phyloP scores from a whole-genome alignment of 1,284 basidiomycete species.

The Apiotrichum montevideense region DNA sequence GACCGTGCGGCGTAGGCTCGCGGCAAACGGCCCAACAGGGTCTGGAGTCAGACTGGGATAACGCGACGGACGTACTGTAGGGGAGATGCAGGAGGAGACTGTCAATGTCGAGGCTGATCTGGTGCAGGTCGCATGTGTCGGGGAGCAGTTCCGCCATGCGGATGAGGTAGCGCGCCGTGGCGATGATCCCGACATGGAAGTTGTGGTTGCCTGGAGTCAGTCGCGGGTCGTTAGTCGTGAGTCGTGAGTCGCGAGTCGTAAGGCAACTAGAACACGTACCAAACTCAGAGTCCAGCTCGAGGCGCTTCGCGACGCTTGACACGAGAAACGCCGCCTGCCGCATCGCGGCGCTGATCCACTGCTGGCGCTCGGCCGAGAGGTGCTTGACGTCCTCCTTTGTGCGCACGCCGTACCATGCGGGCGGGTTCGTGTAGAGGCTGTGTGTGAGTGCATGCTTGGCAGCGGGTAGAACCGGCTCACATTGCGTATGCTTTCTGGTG shows the following conservation, averaged over 20 bases:
- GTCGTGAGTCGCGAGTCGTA: no score
- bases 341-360: conserved; percentile 7
- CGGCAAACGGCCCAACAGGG: conserved; percentile 6
- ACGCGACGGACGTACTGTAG: not conserved
- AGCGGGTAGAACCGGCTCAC: not conserved
- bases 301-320: conserved; percentile 3
- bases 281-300: conserved; percentile 6
- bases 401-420: conserved; percentile 4
- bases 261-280: conserved; percentile 4
- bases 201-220: conserved; percentile 1
- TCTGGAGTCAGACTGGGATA: not conserved
- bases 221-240: conserved; percentile 1
- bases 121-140: conserved; percentile 9
- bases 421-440: conserved; percentile 6
- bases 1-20: not conserved
- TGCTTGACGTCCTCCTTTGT: not conserved
- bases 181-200: conserved; percentile 14
- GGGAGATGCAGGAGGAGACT: conserved; percentile 9
- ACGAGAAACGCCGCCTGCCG: conserved; percentile 10
- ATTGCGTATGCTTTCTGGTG: conserved; percentile 14
- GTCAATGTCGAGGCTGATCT: conserved; percentile 16
- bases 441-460: not conserved
- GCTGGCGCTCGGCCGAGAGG: conserved; percentile 5
- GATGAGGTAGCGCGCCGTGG: conserved; percentile 16
- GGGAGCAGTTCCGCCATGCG: conserved; percentile 15